phyloP scores from a whole-genome alignment of 1,284 basidiomycete genomes.

The Lentinula novae-zelandiae region DNA sequence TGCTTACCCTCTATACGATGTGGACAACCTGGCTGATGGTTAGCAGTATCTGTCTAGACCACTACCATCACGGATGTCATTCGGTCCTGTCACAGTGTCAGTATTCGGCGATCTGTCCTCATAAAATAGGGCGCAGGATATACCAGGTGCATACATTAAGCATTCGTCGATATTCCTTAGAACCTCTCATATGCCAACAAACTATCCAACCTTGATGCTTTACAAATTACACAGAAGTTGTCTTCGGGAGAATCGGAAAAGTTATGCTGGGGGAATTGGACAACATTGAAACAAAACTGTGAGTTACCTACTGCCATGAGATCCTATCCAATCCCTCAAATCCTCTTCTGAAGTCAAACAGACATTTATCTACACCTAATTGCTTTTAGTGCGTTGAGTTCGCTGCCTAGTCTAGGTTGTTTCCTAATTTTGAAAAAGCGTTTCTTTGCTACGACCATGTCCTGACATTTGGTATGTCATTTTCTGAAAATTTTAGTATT shows the following conservation, averaged over 20 bases:
- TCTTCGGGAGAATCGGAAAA: not conserved
- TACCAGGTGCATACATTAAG: not conserved
- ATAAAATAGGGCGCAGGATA: not conserved
- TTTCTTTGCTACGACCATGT: constrained; percentile 8
- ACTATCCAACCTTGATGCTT: not conserved
- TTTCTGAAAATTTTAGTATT: not conserved
- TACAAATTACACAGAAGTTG: not conserved
- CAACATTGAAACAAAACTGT: not conserved
- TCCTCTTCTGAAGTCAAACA: not conserved
- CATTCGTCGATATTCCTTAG: not conserved
- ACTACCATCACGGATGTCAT: not conserved
- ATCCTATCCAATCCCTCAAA: not conserved
- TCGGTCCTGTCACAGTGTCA: not conserved
- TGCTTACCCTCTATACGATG: not conserved
- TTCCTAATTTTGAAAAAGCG: not conserved
- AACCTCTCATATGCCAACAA: not conserved
- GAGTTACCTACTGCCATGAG: not conserved
- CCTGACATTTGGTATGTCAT: not conserved
- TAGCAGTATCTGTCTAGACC: not conserved
- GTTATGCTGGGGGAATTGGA: not conserved
- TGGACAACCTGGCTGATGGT: not conserved
- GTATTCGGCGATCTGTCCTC: not conserved
- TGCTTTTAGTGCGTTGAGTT: not conserved
- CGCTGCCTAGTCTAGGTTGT: not conserved
- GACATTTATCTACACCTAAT: constrained; percentile 3